Conservation (phyloP, 768 basidiomycete genomes). For the Podaxis sp. region DNA sequence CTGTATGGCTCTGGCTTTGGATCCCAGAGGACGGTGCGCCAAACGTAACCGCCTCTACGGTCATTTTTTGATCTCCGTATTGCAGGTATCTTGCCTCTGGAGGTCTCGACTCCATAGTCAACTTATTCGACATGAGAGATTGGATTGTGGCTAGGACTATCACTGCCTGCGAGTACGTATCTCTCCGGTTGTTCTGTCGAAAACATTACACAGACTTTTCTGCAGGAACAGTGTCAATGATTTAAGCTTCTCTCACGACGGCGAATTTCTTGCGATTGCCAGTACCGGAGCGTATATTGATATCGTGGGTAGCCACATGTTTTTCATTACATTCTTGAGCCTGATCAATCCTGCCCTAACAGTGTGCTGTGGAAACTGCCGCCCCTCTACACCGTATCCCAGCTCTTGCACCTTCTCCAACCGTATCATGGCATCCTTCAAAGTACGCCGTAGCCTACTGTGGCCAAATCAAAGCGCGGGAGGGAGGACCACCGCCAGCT, state of each 20-base stretch:
- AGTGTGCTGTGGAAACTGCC: constrained; percentile 82
- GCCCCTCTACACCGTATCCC: constrained; percentile 75
- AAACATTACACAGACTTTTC: neutral
- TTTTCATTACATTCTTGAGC: neutral
- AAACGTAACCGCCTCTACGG: neutral
- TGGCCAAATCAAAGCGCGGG: constrained; percentile 67
- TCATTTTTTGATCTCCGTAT: constrained; percentile 13
- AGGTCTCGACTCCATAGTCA: constrained; percentile 80
- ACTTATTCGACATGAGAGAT: constrained; percentile 75
- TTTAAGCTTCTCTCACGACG: constrained; percentile 80
- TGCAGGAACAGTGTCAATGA: constrained; percentile 67
- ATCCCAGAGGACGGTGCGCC: constrained; percentile 71
- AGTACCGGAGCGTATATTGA: constrained; percentile 73
- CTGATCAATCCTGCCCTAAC: constrained; percentile 7
- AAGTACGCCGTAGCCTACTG: constrained; percentile 82
- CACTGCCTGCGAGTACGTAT: constrained; percentile 74
- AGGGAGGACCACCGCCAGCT: constrained; percentile 63
- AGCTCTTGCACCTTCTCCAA: constrained; percentile 67
- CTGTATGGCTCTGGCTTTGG: constrained; percentile 73
- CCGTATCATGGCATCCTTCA: constrained; percentile 81
- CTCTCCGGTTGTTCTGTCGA: neutral
- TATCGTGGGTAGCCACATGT: constrained; percentile 52
- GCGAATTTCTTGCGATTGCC: constrained; percentile 80
- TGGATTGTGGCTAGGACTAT: constrained; percentile 82
- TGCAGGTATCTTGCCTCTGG: constrained; percentile 77